Evolutionary conservation across 2,329 filamentous ascomycete genomes (phyloP), one percentile per base, ranked within the genome.

Genomic region (Alternaria solani): DNA sequence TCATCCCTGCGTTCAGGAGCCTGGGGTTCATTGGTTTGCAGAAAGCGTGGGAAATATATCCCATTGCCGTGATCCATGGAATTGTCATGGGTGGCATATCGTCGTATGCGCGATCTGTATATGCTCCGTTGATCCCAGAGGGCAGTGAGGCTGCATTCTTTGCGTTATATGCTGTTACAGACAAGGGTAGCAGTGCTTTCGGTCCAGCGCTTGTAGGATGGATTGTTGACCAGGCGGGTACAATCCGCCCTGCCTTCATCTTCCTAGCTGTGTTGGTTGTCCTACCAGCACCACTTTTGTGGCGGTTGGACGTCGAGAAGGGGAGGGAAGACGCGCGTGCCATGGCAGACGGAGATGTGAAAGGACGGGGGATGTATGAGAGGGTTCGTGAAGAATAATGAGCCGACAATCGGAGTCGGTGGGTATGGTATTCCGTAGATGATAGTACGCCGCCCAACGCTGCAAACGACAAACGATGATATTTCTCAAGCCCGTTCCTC

Each of bases 71-170:
- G 4, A 85, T 97, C 12, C 96, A 96, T 75, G 94, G 94, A 0
- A 87, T 97, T 52, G 92, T 96, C 5, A 89, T 97, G 69, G 94
- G 94, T 30, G 94, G 94, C 0, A 82, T 97, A 18, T 92, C 91
- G 44, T 90, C 90, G 11, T 97, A 97, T 78, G 97, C 94, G 73
- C 90, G 94, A 20, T 93, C 92, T 42, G 86, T 97, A 16, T 98
- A 92, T 74, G 92, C 93, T 9, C 91, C 96, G 73, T 85, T 97
- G 57, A 95, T 98, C 52, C 94, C 94, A 0, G 92, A 93, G 0
- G 94, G 94, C 7, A 94, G 90, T 16, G 94, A 98, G 79, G 93
- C 94, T 0, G 93, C 94, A 0, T 97, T 98, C 73, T 97, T 95
- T 75, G 93, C 94, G 0, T 83, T 97, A 2, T 97, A 97, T 75